Conservation (phyloP, 2,329 filamentous ascomycete genomes). For the Colletotrichum eleusines region DNA sequence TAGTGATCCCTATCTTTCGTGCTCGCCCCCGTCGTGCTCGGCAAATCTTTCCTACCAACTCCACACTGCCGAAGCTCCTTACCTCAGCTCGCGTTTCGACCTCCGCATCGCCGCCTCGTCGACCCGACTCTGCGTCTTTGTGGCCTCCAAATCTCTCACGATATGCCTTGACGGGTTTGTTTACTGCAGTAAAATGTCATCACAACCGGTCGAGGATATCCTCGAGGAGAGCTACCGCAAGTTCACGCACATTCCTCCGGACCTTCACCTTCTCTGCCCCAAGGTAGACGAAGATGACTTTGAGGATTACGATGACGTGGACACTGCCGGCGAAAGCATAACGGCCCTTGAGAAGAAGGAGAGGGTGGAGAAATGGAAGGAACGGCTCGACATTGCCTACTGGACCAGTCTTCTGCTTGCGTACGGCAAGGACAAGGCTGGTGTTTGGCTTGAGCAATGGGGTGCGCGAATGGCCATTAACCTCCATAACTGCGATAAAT, state of each 20-base stretch:
- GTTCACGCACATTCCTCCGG: slow-evolving; percentile 57
- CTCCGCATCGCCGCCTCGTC: background rate
- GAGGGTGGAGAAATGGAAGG: slow-evolving; percentile 66
- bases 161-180: slow-evolving; percentile 21
- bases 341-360: slow-evolving; percentile 63
- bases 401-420: slow-evolving; percentile 78
- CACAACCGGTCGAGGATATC: slow-evolving; percentile 53
- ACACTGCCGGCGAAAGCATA: slow-evolving; percentile 53
- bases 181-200: slow-evolving; percentile 51
- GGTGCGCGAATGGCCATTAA: slow-evolving; percentile 67
- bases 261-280: slow-evolving; percentile 77
- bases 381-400: slow-evolving; percentile 72
- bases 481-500: slow-evolving; percentile 75
- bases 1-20: background rate
- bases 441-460: slow-evolving; percentile 71
- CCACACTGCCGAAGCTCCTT: slow-evolving; percentile 2
- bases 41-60: slow-evolving; percentile 2
- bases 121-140: background rate
- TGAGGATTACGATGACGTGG: slow-evolving; percentile 72
- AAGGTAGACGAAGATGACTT: slow-evolving; percentile 71
- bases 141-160: background rate
- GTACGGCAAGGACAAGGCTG: slow-evolving; percentile 70
- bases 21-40: background rate
- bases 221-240: slow-evolving; percentile 59
- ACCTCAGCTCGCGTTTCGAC: background rate